Conservation (phyloP, 2,329 filamentous ascomycete species). For the Aspergillus bombycis region DNA sequence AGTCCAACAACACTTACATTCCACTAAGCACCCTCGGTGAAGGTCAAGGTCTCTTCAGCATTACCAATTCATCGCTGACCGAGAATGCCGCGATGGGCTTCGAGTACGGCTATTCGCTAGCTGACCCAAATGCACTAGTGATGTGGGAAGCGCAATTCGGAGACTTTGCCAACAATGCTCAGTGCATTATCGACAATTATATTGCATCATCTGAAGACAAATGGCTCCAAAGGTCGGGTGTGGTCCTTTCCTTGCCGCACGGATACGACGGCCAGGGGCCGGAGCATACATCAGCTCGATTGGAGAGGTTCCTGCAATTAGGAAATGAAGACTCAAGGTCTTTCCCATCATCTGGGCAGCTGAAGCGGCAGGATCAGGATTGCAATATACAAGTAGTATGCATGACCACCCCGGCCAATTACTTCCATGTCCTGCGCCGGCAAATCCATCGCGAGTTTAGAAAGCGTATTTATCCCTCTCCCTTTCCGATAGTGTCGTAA, state of each 20-base stretch:
- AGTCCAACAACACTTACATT: constrained; percentile 88
- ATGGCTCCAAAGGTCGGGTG: constrained; percentile 5
- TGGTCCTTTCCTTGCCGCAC: constrained; percentile 6
- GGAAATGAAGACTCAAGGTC: neutral
- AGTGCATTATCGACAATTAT: constrained; percentile 99
- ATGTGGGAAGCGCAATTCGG: constrained; percentile 99
- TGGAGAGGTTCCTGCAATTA: constrained; percentile 8
- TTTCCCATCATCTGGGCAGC: neutral
- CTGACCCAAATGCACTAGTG: constrained; percentile 92
- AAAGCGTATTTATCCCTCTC: constrained; percentile 3
- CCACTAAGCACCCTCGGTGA: constrained; percentile 86
- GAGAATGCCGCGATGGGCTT: constrained; percentile 83
- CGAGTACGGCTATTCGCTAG: constrained; percentile 97
- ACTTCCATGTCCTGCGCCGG: constrained; percentile 7
- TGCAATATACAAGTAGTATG: constrained; percentile 7
- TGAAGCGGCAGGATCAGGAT: constrained; percentile 2
- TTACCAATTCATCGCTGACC: constrained; percentile 88
- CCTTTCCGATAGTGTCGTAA: neutral
- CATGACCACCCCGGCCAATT: constrained; percentile 8
- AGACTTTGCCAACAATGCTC: constrained; percentile 99
- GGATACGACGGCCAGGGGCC: constrained; percentile 8
- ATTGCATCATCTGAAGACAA: constrained; percentile 68
- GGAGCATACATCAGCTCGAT: constrained; percentile 8
- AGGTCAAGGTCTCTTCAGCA: constrained; percentile 93
- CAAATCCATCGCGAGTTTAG: constrained; percentile 1